Evolutionary conservation across 1,284 basidiomycete species (phyloP).

Genomic region (Papiliotrema laurentii): DNA sequence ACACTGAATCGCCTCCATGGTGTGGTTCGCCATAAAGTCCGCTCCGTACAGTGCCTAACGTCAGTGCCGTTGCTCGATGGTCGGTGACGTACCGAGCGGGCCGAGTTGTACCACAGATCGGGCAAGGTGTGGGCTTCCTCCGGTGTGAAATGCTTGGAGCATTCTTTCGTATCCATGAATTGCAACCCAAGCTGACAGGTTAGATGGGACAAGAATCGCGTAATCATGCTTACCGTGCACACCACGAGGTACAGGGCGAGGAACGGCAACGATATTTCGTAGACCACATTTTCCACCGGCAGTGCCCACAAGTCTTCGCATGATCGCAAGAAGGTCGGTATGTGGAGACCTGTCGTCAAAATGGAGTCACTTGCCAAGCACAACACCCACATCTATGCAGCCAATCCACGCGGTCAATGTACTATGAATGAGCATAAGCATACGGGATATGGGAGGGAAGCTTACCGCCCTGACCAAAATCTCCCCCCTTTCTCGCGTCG

Average conservation of each 20-base stretch:
- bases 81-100: constrained; percentile 29
- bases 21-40: constrained; percentile 47
- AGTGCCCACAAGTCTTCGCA: constrained; percentile 47
- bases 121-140: constrained; percentile 40
- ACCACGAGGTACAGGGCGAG: constrained; percentile 44
- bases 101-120: constrained; percentile 43
- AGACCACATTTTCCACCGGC: constrained; percentile 34
- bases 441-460: background rate
- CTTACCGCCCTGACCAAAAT: constrained; percentile 42
- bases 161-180: constrained; percentile 45
- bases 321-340: constrained; percentile 45
- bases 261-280: constrained; percentile 46
- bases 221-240: constrained; percentile 33
- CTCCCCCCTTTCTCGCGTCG: constrained; percentile 41
- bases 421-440: constrained; percentile 16
- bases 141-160: constrained; percentile 36
- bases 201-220: background rate
- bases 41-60: constrained; percentile 43
- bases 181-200: constrained; percentile 40
- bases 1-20: constrained; percentile 44
- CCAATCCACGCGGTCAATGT: constrained; percentile 47
- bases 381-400: constrained; percentile 43
- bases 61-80: constrained; percentile 1
- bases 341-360: constrained; percentile 34
- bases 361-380: background rate